A percentile compares a stretch with the other conserved stretches of the same genome.
Conservation (phyloP, 2,329 filamentous ascomycete genomes). For the Cytospora piceae region DNA sequence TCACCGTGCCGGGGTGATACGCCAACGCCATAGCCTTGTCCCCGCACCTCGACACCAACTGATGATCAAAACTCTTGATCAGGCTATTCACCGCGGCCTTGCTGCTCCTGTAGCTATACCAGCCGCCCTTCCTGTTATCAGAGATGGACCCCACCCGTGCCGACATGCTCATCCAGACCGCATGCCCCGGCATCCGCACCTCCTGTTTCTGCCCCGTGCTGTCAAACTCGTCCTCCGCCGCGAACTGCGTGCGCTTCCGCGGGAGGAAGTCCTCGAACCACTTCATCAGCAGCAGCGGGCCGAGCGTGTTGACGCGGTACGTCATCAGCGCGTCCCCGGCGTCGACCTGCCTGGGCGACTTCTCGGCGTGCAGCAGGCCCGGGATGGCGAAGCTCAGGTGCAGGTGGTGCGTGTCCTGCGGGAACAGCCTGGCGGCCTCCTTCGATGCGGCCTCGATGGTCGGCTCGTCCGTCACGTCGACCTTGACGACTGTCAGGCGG, state of each 20-base stretch:
- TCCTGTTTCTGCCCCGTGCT: not conserved
- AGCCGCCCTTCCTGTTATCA: slow-evolving; percentile 75
- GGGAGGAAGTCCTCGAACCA: slow-evolving; percentile 74
- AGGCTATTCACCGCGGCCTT: slow-evolving; percentile 77
- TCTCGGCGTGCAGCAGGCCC: slow-evolving; percentile 75
- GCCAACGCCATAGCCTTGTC: slow-evolving; percentile 68
- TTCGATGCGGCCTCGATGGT: slow-evolving; percentile 62
- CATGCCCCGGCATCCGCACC: slow-evolving; percentile 50
- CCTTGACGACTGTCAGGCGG: slow-evolving; percentile 45
- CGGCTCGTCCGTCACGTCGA: slow-evolving; percentile 62
- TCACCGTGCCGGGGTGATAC: slow-evolving; percentile 81
- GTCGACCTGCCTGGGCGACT: slow-evolving; percentile 67
- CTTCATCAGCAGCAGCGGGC: slow-evolving; percentile 76
- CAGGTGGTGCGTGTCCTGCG: slow-evolving; percentile 57
- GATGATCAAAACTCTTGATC: slow-evolving; percentile 72
- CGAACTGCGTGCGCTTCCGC: slow-evolving; percentile 51
- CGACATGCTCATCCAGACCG: slow-evolving; percentile 75
- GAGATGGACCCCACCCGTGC: slow-evolving; percentile 75
- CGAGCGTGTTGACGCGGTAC: slow-evolving; percentile 74
- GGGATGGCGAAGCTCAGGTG: slow-evolving; percentile 72
- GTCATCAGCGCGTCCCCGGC: slow-evolving; percentile 65
- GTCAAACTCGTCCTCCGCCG: slow-evolving; percentile 26
- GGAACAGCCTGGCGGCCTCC: slow-evolving; percentile 57
- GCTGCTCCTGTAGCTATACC: slow-evolving; percentile 79
- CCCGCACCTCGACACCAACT: slow-evolving; percentile 59